Evolutionary conservation across 306 rosid species (phyloP), one percentile per base, ranked within the genome.

Genomic region (Canavalia ensiformis): DNA sequence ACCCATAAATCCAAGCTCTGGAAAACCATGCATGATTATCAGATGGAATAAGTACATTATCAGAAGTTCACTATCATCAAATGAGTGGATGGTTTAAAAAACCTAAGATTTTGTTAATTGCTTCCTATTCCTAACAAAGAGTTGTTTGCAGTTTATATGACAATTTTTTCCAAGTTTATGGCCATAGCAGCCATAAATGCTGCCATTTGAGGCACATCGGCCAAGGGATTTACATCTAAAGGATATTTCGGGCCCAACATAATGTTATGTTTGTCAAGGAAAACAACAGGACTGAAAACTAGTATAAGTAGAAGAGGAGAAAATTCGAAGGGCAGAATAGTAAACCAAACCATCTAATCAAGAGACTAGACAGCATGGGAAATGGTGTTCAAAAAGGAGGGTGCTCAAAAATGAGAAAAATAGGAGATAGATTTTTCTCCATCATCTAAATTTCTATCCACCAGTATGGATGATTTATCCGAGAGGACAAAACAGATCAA

Each of bases 1-100:
- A 84, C 92, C 92, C 72, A 65, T 75, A 88, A 90, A 87, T 67
- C 99, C 99, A n/a, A 96, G 92, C 75, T 92, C 99, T 96, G 99
- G 82, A 85, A 72, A 85, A 76, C 74, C 83, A 85, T 68, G 72
- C 81, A 84, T 68, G 77, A 78, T 85, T 54, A 83, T 66, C 85
- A 89, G 81, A 78, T 74, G 76, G 75, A 42, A 69, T 63, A 78
- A 34, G 64, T 8, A 63, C 66, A 68, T 39, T 5, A 81, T 81
- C 83, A 90, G 18, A 58, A 79, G 51, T 34, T 70, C 46, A 66
- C 75, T 58, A 7, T 13, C 35, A 73, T 81, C 41, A 75, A 42
- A 84, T 60, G 59, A 35, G 74, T 47, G 84, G 79, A 60, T 54
- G 75, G 42, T 66, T 77, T 7, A 47, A 59, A 60, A 82, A 44